Percentiles rank a stretch among this genome's conserved stretches.
Conservation (phyloP, 2,329 filamentous ascomycete species). For the Ascochyta rabiei region DNA sequence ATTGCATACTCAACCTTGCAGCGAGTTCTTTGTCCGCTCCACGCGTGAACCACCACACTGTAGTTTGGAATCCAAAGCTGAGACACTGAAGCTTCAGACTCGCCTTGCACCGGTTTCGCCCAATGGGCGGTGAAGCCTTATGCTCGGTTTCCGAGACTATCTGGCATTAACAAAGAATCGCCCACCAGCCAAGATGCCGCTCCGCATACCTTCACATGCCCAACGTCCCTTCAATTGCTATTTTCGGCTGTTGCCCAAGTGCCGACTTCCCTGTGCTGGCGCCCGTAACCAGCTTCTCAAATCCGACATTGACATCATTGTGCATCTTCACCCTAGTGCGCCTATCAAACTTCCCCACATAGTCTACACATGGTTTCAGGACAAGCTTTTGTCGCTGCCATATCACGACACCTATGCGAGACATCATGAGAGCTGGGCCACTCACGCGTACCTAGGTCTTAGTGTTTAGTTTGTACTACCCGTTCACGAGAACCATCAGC, state of each 20-base stretch:
- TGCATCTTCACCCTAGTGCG: not conserved
- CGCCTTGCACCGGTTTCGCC: not conserved
- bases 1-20: constrained; percentile 2
- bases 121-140: constrained; percentile 18
- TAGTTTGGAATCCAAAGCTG: not conserved
- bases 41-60: not conserved
- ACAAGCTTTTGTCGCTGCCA: constrained; percentile 14
- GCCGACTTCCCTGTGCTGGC: constrained; percentile 3
- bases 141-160: not conserved
- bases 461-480: not conserved
- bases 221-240: not conserved
- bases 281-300: not conserved
- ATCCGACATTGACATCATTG: constrained; percentile 13
- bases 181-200: not conserved
- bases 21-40: not conserved
- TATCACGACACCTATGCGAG: constrained; percentile 3
- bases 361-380: constrained; percentile 1
- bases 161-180: not conserved
- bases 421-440: not conserved
- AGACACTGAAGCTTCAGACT: not conserved
- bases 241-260: not conserved
- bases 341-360: constrained; percentile 6
- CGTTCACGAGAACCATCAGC: not conserved
- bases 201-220: constrained; percentile 3
- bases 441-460: not conserved